Percentiles rank a stretch among this genome's conserved stretches.
phyloP scores from a whole-genome alignment of 345 rosid species.

The Aethionema arabicum region DNA sequence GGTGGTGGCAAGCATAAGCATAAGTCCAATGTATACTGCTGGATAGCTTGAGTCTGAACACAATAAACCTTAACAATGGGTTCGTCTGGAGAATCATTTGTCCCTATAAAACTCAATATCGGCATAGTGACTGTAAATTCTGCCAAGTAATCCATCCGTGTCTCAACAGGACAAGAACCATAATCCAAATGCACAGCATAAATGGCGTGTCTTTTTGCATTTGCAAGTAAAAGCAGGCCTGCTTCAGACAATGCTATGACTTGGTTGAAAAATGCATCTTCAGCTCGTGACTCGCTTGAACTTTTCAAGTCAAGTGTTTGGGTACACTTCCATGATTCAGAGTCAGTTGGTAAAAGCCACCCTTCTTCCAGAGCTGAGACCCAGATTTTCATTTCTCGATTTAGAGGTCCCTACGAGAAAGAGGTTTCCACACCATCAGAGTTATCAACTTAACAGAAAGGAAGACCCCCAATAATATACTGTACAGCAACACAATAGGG shows the following conservation, averaged over 20 bases:
- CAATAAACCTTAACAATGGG: constrained; percentile 73
- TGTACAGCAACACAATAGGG: constrained; percentile 16
- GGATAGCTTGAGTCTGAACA: constrained; percentile 90
- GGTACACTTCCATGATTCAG: constrained; percentile 72
- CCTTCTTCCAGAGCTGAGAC: constrained; percentile 71
- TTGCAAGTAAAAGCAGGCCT: constrained; percentile 76
- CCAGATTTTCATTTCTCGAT: constrained; percentile 85
- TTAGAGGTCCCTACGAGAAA: constrained; percentile 64
- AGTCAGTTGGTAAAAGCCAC: constrained; percentile 65
- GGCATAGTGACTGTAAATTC: constrained; percentile 93
- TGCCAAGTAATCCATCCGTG: constrained; percentile 76
- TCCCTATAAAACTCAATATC: constrained; percentile 83
- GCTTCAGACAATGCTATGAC: constrained; percentile 67
- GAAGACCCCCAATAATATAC: not conserved
- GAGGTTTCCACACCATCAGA: not conserved
- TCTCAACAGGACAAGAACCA: constrained; percentile 70
- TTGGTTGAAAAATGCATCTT: constrained; percentile 84
- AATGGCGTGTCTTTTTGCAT: constrained; percentile 83
- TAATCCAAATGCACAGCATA: constrained; percentile 79
- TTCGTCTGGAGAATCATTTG: constrained; percentile 61
- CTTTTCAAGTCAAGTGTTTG: constrained; percentile 76
- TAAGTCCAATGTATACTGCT: constrained; percentile 85
- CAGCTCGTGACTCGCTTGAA: constrained; percentile 57
- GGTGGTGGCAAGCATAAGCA: constrained; percentile 76
- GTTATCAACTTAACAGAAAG: constrained; percentile 5